Evolutionary conservation across 768 basidiomycete species (phyloP).

Genomic region (Termitomyces sp.): DNA sequence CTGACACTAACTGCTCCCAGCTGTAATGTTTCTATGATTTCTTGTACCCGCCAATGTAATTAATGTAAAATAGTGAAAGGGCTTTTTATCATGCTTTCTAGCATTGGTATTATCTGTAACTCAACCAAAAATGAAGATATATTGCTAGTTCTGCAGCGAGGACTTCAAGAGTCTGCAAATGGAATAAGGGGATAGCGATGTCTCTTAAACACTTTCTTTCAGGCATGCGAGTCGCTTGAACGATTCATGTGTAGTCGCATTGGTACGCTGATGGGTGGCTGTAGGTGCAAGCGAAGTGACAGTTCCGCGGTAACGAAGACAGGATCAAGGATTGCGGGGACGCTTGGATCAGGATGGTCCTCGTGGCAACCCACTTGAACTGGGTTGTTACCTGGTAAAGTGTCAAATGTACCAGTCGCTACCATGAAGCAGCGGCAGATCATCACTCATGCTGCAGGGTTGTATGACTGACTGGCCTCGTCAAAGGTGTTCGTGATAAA

Average conservation of each 20-base stretch:
- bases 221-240: slow-evolving; percentile 15
- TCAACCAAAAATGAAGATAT: neutral
- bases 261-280: slow-evolving; percentile 17
- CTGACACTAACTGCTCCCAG: slow-evolving; percentile 21
- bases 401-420: slow-evolving; percentile 12
- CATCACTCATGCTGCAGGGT: neutral
- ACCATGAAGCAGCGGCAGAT: neutral
- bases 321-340: slow-evolving; percentile 21
- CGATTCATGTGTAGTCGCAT: slow-evolving; percentile 15
- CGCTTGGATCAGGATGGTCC: slow-evolving; percentile 18
- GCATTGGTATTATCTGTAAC: neutral
- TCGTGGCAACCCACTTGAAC: slow-evolving; percentile 22
- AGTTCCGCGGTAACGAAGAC: slow-evolving; percentile 17
- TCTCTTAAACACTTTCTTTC: slow-evolving; percentile 18
- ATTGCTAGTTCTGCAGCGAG: neutral
- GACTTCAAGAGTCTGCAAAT: neutral
- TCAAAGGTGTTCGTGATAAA: slow-evolving; percentile 27
- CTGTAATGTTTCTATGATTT: neutral
- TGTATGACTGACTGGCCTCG: slow-evolving; percentile 24
- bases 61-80: neutral
- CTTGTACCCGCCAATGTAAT: neutral
- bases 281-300: slow-evolving; percentile 1
- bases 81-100: neutral
- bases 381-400: slow-evolving; percentile 24
- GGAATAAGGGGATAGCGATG: neutral